A percentile compares a stretch with the other conserved stretches of the same genome.
Conservation (phyloP, 2,329 filamentous ascomycete species). For the Penicillium sp. region DNA sequence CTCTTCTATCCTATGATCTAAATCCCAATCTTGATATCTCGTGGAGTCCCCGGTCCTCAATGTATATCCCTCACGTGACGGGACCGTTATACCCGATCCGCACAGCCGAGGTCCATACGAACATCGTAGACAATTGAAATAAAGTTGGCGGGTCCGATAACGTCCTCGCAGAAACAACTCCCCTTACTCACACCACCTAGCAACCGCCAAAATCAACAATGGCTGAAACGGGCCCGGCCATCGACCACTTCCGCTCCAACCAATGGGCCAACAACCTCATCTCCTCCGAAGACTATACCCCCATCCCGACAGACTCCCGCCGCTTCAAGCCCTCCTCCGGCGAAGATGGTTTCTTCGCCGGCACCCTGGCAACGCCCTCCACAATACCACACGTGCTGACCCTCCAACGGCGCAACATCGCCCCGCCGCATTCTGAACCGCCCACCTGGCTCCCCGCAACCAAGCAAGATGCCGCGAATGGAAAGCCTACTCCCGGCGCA, state of each 20-base stretch:
- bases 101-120: conserved; percentile 7
- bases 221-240: conserved; percentile 14
- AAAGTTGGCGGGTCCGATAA: neutral
- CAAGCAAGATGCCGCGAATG: conserved; percentile 20
- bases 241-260: conserved; percentile 27
- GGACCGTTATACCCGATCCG: conserved; percentile 4
- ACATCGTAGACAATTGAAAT: neutral
- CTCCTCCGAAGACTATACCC: conserved; percentile 35
- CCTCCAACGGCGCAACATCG: conserved; percentile 34
- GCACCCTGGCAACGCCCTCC: conserved; percentile 36
- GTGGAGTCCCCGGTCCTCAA: neutral
- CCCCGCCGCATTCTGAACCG: conserved; percentile 16
- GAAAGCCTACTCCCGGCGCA: conserved; percentile 20
- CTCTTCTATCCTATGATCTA: neutral
- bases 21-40: neutral
- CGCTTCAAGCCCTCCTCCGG: conserved; percentile 38
- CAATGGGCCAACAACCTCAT: conserved; percentile 34
- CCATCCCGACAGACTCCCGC: conserved; percentile 42
- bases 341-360: conserved; percentile 45
- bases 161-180: conserved; percentile 1
- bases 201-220: conserved; percentile 3
- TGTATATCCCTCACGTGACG: neutral
- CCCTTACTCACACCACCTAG: neutral
- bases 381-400: conserved; percentile 45
- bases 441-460: conserved; percentile 28